Percentiles rank a stretch among this genome's conserved stretches.
These are phyloP conservation scores for Colletotrichum filicis DNA, from an alignment of 2,329 filamentous ascomycete species.

Conservation along the genomic window DNA sequence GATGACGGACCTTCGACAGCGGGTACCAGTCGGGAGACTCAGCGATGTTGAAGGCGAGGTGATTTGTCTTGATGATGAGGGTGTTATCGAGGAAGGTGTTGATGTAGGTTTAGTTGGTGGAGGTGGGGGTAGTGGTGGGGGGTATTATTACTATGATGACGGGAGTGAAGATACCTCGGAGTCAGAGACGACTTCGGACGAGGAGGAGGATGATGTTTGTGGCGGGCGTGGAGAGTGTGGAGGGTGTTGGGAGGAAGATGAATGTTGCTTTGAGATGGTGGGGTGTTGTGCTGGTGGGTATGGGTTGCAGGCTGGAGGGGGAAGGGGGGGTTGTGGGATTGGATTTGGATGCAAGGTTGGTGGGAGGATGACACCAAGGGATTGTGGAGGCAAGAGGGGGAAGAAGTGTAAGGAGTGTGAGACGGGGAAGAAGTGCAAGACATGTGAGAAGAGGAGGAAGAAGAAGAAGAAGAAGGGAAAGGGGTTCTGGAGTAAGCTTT, in stretches of 20 bases:
- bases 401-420: background rate
- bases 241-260: background rate
- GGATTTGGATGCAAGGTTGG: background rate
- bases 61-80: background rate
- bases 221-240: background rate
- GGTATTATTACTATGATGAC: background rate
- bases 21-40: no score
- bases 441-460: background rate
- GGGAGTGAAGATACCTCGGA: background rate
- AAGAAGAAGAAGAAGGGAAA: background rate
- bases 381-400: background rate
- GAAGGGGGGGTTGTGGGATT: background rate
- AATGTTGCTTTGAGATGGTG: constrained; percentile 13
- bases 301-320: background rate
- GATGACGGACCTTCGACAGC: background rate
- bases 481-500: background rate
- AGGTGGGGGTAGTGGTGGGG: background rate
- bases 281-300: background rate
- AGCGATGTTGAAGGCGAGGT: background rate
- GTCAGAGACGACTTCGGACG: background rate
- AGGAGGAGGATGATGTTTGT: background rate
- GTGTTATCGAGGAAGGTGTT: background rate
- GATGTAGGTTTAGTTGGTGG: background rate
- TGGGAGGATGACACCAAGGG: background rate
- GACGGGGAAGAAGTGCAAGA: background rate